phyloP scores from a whole-genome alignment of 176 grass and related monocot genomes.

The Oryza nivara region DNA sequence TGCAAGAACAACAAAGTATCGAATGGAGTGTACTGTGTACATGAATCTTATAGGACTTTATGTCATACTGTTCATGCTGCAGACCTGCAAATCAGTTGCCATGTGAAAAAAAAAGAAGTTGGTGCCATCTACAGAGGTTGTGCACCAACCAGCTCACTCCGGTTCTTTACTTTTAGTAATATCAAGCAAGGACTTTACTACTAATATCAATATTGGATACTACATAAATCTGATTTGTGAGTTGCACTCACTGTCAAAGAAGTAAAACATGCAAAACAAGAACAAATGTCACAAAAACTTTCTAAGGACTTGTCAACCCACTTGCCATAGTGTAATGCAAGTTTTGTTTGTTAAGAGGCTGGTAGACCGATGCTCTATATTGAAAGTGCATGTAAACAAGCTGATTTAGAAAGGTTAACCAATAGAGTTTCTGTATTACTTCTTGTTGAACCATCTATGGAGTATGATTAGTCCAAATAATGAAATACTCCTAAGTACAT shows the following conservation, averaged over 20 bases:
- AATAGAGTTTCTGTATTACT: neutral
- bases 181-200: neutral
- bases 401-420: neutral
- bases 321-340: neutral
- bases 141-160: neutral
- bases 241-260: neutral
- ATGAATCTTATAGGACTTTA: neutral
- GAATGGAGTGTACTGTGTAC: neutral
- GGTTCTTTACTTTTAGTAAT: neutral
- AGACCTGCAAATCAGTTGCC: neutral
- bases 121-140: neutral
- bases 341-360: neutral
- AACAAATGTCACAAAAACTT: neutral
- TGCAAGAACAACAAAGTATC: neutral
- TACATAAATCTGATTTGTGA: neutral
- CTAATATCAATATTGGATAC: neutral
- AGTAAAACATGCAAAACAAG: neutral
- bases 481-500: too few species aligned
- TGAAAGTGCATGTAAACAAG: neutral
- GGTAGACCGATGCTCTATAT: neutral
- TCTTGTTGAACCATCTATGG: neutral
- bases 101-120: neutral
- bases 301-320: neutral
- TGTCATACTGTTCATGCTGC: neutral
- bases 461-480: neutral